Conservation (phyloP, 1,284 basidiomycete genomes). For the Ceratobasidium sp. region DNA sequence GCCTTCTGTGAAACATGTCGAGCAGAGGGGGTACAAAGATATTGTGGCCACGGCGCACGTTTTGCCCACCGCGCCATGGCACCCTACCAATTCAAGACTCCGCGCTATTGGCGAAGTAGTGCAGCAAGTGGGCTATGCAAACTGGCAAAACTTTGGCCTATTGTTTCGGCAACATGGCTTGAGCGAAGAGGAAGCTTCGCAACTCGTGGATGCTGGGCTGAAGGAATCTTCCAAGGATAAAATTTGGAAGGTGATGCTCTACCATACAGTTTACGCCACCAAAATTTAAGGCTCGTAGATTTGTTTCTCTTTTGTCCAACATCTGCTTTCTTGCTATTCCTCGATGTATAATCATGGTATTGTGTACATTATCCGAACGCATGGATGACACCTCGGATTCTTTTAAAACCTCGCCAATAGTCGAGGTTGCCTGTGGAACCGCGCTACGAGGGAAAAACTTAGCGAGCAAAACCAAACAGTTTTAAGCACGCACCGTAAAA, state of each 20-base stretch:
- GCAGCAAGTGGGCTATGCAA: conserved; percentile 14
- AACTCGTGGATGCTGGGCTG: conserved; percentile 1
- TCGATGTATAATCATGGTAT: neutral
- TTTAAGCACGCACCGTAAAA: conserved; percentile 41
- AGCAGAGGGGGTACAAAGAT: neutral
- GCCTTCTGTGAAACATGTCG: neutral
- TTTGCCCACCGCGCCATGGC: conserved; percentile 22
- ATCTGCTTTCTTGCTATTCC: neutral
- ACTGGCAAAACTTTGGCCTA: conserved; percentile 34
- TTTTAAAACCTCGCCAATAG: conserved; percentile 23
- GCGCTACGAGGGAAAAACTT: conserved; percentile 1
- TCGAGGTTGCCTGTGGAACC: conserved; percentile 30
- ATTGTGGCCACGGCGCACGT: neutral
- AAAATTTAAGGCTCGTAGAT: conserved; percentile 9
- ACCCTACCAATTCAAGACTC: neutral
- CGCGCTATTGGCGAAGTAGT: conserved; percentile 32
- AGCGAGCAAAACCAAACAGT: neutral
- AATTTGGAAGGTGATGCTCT: conserved; percentile 24
- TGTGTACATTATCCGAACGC: neutral
- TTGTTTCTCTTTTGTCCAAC: neutral
- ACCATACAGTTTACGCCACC: conserved; percentile 28
- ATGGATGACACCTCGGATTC: neutral
- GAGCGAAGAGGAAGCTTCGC: neutral
- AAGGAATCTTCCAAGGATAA: neutral
- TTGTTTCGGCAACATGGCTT: conserved; percentile 25